phyloP scores from a whole-genome alignment of 768 basidiomycete genomes.

The Lentinula guzmanii region DNA sequence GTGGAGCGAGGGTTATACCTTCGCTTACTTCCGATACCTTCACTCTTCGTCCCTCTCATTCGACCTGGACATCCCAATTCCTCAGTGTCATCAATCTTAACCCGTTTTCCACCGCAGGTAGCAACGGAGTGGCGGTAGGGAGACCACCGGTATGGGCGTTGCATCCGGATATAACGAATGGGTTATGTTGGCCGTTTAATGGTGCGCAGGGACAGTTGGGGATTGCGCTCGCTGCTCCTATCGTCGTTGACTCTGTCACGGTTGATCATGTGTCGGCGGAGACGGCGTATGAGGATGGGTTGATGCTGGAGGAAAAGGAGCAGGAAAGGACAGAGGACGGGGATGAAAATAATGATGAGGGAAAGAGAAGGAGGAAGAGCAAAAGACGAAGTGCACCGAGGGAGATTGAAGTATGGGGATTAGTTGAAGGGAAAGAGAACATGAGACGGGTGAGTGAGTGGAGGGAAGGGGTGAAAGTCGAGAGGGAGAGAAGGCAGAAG shows the following conservation, averaged over 20 bases:
- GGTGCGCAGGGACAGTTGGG: conserved; percentile 79
- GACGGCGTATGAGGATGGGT: conserved; percentile 61
- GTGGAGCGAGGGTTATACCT: conserved; percentile 77
- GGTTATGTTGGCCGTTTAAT: conserved; percentile 91
- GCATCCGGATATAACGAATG: conserved; percentile 78
- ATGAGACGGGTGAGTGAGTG: conserved; percentile 50
- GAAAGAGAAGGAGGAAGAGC: not conserved
- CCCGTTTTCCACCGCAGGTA: conserved; percentile 13
- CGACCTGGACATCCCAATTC: conserved; percentile 39
- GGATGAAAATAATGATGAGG: conserved; percentile 27
- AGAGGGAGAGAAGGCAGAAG: conserved; percentile 23
- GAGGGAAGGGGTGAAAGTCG: conserved; percentile 25
- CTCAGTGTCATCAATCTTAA: conserved; percentile 38
- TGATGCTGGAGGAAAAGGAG: conserved; percentile 88
- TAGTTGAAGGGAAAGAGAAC: conserved; percentile 57
- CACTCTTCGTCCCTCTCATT: conserved; percentile 44
- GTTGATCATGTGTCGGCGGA: conserved; percentile 88
- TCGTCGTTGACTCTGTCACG: conserved; percentile 69
- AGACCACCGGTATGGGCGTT: conserved; percentile 80
- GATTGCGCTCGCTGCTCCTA: conserved; percentile 69
- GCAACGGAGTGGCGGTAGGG: conserved; percentile 53
- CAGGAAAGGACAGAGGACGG: conserved; percentile 25
- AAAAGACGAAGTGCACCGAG: conserved; percentile 54
- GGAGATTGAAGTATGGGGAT: conserved; percentile 65
- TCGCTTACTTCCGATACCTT: conserved; percentile 75